Conservation (phyloP, 108 stramenopile genomes). For the Chaetoceros muelleri region DNA sequence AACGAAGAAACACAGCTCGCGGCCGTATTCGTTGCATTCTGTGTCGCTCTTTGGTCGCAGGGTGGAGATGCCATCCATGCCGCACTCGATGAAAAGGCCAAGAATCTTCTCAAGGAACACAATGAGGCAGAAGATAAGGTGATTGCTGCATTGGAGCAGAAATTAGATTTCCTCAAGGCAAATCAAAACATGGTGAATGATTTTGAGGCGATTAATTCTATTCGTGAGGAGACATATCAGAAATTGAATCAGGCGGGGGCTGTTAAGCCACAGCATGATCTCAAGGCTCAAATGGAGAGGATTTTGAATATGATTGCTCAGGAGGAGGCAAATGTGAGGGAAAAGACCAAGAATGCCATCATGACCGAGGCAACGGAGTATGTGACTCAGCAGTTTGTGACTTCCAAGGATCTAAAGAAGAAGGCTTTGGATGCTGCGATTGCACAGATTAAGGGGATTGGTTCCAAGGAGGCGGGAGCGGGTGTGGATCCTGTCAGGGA, state of each 20-base stretch:
- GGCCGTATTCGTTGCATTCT: slow-evolving; percentile 75
- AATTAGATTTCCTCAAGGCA: slow-evolving; percentile 64
- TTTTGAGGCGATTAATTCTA: slow-evolving; percentile 46
- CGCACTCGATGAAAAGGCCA: slow-evolving; percentile 54
- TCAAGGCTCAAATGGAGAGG: slow-evolving; percentile 74
- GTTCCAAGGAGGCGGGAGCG: slow-evolving; percentile 12
- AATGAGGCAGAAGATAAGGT: slow-evolving; percentile 69
- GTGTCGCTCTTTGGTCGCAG: slow-evolving; percentile 72
- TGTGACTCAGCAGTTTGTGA: slow-evolving; percentile 50
- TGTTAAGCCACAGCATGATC: slow-evolving; percentile 78
- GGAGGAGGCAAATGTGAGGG: slow-evolving; percentile 55
- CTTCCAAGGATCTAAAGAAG: slow-evolving; percentile 59
- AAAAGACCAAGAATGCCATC: slow-evolving; percentile 72
- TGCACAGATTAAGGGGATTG: slow-evolving; percentile 45
- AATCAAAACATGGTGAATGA: slow-evolving; percentile 59
- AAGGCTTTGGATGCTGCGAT: slow-evolving; percentile 61
- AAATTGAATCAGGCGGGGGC: slow-evolving; percentile 75
- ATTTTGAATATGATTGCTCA: slow-evolving; percentile 57
- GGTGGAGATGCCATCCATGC: slow-evolving; percentile 77
- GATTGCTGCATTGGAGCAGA: slow-evolving; percentile 59
- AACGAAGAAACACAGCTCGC: slow-evolving; percentile 83
- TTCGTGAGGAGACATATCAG: slow-evolving; percentile 51
- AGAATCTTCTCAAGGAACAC: slow-evolving; percentile 63
- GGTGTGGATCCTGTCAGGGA: slow-evolving; percentile 54
- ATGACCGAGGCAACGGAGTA: slow-evolving; percentile 73